Evolutionary conservation across 805 yeast genomes (phyloP).

Genomic region (Wickerhamomyces mucosus): DNA sequence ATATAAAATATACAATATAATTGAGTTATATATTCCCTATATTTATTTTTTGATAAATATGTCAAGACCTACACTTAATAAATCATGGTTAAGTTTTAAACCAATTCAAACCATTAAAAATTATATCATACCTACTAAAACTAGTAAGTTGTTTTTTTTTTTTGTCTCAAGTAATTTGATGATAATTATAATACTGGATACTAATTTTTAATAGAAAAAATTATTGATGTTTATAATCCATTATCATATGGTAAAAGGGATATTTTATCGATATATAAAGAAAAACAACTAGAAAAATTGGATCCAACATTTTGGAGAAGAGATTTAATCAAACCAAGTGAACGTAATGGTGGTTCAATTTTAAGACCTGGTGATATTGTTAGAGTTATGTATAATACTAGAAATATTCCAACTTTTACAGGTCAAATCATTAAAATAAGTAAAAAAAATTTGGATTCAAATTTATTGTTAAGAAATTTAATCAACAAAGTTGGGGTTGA

Average conservation of each 20-base stretch:
- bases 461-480: slow-evolving; percentile 75
- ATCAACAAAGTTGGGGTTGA: slow-evolving; percentile 81
- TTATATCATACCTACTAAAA: slow-evolving; percentile 9
- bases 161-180: too few relatives aligned
- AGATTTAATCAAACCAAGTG: slow-evolving; percentile 35
- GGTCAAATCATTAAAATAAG: slow-evolving; percentile 78
- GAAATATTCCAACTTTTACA: slow-evolving; percentile 50
- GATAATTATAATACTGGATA: neutral
- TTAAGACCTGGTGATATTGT: slow-evolving; percentile 78
- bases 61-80: neutral
- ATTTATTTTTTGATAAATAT: too few relatives aligned
- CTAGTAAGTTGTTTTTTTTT: slow-evolving; percentile 7
- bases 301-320: slow-evolving; percentile 70
- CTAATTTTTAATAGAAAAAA: slow-evolving; percentile 2
- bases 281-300: slow-evolving; percentile 28
- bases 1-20: too few relatives aligned
- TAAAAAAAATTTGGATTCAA: slow-evolving; percentile 62
- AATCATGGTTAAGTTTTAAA: neutral
- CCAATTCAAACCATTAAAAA: slow-evolving; percentile 5
- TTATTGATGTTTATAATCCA: slow-evolving; percentile 16
- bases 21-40: too few relatives aligned
- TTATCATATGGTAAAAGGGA: slow-evolving; percentile 6
- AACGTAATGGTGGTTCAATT: slow-evolving; percentile 24
- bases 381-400: slow-evolving; percentile 53
- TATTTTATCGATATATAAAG: slow-evolving; percentile 28